A percentile compares a stretch with the other conserved stretches of the same genome.
Evolutionary conservation across 2,329 filamentous ascomycete species (phyloP).

Genomic region (Sporothrix phasma): DNA sequence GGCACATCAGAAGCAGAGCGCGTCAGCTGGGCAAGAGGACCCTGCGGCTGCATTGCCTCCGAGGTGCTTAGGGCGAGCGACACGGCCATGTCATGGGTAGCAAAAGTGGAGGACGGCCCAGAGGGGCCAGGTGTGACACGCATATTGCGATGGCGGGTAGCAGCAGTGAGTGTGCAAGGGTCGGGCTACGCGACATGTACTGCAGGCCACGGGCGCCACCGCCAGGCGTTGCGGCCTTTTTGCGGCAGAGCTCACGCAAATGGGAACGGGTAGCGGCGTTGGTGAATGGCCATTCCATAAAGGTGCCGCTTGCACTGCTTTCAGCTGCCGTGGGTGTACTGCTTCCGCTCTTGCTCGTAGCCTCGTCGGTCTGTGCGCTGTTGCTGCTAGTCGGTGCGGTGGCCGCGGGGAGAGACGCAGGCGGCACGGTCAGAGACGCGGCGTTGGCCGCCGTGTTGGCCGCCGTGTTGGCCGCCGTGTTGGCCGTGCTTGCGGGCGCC

Average conservation of each 20-base stretch:
- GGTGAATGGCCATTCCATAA: slow-evolving; percentile 54
- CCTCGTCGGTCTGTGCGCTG: slow-evolving; percentile 14
- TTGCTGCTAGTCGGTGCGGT: neutral
- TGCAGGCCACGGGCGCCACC: slow-evolving; percentile 33
- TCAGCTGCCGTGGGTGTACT: slow-evolving; percentile 40
- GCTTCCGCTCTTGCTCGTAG: slow-evolving; percentile 39
- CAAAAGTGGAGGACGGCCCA: slow-evolving; percentile 42
- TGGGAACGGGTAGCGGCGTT: slow-evolving; percentile 52
- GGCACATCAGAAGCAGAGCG: slow-evolving; percentile 24
- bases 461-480: neutral
- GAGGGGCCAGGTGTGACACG: slow-evolving; percentile 29
- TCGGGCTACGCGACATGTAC: slow-evolving; percentile 44
- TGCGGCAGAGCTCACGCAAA: slow-evolving; percentile 52
- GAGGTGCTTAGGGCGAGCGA: slow-evolving; percentile 54
- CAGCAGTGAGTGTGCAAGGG: slow-evolving; percentile 39
- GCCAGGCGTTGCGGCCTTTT: slow-evolving; percentile 37
- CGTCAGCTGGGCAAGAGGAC: slow-evolving; percentile 51
- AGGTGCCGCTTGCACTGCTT: slow-evolving; percentile 34
- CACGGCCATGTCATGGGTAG: slow-evolving; percentile 51
- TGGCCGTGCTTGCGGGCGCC: slow-evolving; percentile 1
- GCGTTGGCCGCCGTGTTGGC: neutral
- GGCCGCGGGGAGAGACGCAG: neutral
- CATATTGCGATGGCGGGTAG: slow-evolving; percentile 40
- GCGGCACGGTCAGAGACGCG: neutral
- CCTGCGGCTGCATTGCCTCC: slow-evolving; percentile 53